Percentiles rank a stretch among this genome's conserved stretches.
These are phyloP conservation scores for sunflower (Helianthus annuus) DNA, from an alignment of 129 eudicot genomes.

Conservation along the genomic window HanXRQr2.0-SUNRISE NC_035445.2:143131897-143132396, in stretches of 20 bases:
- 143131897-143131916: background rate
- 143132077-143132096: background rate
- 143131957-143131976: background rate
- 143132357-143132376: background rate
- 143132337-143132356: background rate
- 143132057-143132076: no score
- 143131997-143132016: constrained; percentile 5
- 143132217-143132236: background rate
- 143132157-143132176: background rate
- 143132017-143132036: background rate
- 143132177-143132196: background rate
- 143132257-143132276: background rate
- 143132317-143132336: background rate
- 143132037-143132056: background rate
- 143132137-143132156: no score
- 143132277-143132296: background rate
- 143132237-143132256: background rate
- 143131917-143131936: background rate
- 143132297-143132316: background rate
- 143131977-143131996: background rate
- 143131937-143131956: background rate
- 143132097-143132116: background rate
- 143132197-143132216: background rate
- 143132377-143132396: background rate
- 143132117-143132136: background rate